phyloP scores from a whole-genome alignment of 129 eudicot genomes.

The Lactuca sativa region DNA sequence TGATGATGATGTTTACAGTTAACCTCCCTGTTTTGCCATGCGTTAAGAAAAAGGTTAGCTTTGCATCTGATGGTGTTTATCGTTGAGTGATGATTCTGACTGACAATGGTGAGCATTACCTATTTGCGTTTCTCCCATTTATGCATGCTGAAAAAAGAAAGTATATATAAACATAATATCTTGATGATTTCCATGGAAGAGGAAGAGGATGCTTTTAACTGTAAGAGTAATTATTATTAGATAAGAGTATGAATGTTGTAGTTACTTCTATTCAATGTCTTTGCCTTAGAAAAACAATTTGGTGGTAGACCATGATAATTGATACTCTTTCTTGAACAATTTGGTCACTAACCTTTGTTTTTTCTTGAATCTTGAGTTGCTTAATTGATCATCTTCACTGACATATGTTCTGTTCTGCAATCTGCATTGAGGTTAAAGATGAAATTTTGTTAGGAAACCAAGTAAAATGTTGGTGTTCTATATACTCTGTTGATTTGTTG shows the following conservation, averaged over 20 bases:
- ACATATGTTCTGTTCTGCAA: background rate
- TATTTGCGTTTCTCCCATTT: conserved; percentile 26
- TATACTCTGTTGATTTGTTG: no score
- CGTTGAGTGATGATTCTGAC: conserved; percentile 11
- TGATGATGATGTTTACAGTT: conserved; percentile 53
- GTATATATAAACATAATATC: conserved; percentile 37
- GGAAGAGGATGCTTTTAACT: conserved; percentile 35
- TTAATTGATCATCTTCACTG: background rate
- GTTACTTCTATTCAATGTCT: conserved; percentile 27
- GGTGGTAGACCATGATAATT: conserved; percentile 18
- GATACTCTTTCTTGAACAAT: conserved; percentile 22
- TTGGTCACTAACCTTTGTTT: conserved; percentile 19
- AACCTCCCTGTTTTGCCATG: background rate
- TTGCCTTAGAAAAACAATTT: conserved; percentile 5
- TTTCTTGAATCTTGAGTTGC: conserved; percentile 6
- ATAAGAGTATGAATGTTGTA: conserved; percentile 25
- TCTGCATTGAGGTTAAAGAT: background rate
- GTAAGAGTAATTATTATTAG: conserved; percentile 33
- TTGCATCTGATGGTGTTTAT: conserved; percentile 18
- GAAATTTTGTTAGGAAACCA: background rate
- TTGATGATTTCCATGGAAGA: conserved; percentile 26
- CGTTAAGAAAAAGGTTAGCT: conserved; percentile 12
- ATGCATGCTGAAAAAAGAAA: conserved; percentile 26
- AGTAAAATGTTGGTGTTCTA: no score
- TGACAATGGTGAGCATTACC: conserved; percentile 12